Percentiles rank a stretch among this genome's conserved stretches.
These are phyloP conservation scores for Ophidiomyces ophidiicola DNA, from an alignment of 2,329 filamentous ascomycete species.

Conservation along the genomic window DNA sequence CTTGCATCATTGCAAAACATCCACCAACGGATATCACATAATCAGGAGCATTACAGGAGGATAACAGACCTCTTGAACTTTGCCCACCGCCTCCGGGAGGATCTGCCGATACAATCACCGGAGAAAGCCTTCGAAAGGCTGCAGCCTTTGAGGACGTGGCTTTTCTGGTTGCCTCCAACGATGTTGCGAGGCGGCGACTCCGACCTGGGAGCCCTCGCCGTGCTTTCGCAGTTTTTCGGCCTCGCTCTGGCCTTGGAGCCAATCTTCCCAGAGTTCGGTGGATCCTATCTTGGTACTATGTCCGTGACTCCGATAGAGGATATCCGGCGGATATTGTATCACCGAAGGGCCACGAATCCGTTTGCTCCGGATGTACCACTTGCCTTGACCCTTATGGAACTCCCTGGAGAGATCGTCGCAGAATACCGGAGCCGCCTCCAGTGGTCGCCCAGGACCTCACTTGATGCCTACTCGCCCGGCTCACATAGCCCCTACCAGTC, in stretches of 20 bases:
- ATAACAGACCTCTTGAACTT: constrained; percentile 60
- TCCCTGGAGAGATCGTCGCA: constrained; percentile 55
- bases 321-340: constrained; percentile 63
- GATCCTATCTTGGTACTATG: constrained; percentile 73
- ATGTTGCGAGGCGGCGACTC: constrained; percentile 65
- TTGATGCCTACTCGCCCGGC: constrained; percentile 27
- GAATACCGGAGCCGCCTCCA: constrained; percentile 60
- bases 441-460: constrained; percentile 38
- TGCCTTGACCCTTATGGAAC: constrained; percentile 57
- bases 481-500: constrained; percentile 27
- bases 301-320: constrained; percentile 73
- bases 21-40: constrained; percentile 55
- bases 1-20: constrained; percentile 47
- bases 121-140: constrained; percentile 83
- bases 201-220: constrained; percentile 65
- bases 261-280: constrained; percentile 80
- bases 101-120: constrained; percentile 56
- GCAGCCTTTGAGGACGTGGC: constrained; percentile 77
- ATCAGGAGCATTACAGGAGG: constrained; percentile 56
- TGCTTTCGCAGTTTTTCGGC: constrained; percentile 85
- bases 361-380: constrained; percentile 48
- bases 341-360: constrained; percentile 50
- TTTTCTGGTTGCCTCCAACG: constrained; percentile 87
- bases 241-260: constrained; percentile 78
- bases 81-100: constrained; percentile 58